Conservation (phyloP, 352 stramenopile species). For the Pythium apleroticum region DNA sequence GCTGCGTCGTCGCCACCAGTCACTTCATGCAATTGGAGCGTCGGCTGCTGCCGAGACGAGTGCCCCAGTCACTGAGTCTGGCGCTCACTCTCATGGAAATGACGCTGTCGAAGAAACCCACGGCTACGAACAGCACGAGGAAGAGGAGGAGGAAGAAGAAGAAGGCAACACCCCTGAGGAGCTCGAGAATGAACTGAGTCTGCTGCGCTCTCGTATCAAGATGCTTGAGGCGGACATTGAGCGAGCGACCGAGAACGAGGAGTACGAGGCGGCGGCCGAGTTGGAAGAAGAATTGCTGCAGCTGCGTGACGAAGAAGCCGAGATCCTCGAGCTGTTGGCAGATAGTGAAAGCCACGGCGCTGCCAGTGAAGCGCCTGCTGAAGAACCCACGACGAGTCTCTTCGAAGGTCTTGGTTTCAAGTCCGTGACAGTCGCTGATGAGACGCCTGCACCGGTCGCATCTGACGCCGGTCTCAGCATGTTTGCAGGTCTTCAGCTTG, state of each 20-base stretch:
- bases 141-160: constrained; percentile 37
- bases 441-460: neutral
- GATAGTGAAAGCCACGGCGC: constrained; percentile 22
- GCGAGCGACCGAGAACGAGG: constrained; percentile 62
- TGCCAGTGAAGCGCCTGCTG: neutral
- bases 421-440: neutral
- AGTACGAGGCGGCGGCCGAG: constrained; percentile 57
- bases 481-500: constrained; percentile 27
- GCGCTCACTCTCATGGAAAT: constrained; percentile 14
- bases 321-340: constrained; percentile 39
- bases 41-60: neutral
- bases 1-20: constrained; percentile 51
- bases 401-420: constrained; percentile 21
- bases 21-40: constrained; percentile 31
- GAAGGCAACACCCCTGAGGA: constrained; percentile 25
- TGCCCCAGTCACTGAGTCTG: neutral
- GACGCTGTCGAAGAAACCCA: constrained; percentile 30
- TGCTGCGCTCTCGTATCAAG: constrained; percentile 45
- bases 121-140: constrained; percentile 26
- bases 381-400: constrained; percentile 5
- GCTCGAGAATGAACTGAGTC: constrained; percentile 38
- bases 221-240: constrained; percentile 71
- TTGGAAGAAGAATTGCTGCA: constrained; percentile 68
- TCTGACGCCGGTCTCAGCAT: constrained; percentile 9
- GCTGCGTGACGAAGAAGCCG: constrained; percentile 51